phyloP scores from a whole-genome alignment of 306 rosid species.

The Vigna unguiculata region DNA sequence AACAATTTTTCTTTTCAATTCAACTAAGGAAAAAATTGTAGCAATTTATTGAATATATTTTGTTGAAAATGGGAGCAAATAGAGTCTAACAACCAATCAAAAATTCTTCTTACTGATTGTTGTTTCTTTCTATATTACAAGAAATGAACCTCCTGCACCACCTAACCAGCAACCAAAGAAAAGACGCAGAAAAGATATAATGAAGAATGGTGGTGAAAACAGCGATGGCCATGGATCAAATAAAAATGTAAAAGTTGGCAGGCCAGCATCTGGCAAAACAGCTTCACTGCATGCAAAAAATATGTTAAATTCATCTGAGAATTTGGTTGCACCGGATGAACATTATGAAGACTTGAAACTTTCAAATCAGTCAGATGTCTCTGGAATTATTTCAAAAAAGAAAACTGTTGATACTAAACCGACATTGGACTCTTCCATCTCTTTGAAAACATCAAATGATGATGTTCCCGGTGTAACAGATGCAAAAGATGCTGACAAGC shows the following conservation, averaged over 20 bases:
- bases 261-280: conserved; percentile 67
- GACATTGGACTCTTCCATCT: conserved; percentile 57
- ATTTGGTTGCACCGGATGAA: conserved; percentile 56
- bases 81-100: conserved; percentile 10
- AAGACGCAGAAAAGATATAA: conserved; percentile 87
- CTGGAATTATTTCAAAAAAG: conserved; percentile 63
- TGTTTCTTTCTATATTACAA: conserved; percentile 40
- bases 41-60: conserved; percentile 34
- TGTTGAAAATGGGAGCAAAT: conserved; percentile 27
- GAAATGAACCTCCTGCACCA: conserved; percentile 64
- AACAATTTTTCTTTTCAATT: conserved; percentile 19
- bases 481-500: conserved; percentile 71
- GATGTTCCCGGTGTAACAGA: conserved; percentile 58
- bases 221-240: conserved; percentile 59
- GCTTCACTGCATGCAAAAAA: conserved; percentile 58
- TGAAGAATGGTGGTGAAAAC: conserved; percentile 68
- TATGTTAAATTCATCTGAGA: conserved; percentile 58
- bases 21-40: conserved; percentile 8
- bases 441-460: conserved; percentile 67
- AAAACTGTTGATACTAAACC: conserved; percentile 65
- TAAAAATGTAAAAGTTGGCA: conserved; percentile 71
- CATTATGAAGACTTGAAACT: conserved; percentile 59
- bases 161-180: conserved; percentile 94
- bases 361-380: conserved; percentile 59
- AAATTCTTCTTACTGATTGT: conserved; percentile 36